Percentiles rank a stretch among this genome's conserved stretches.
Conservation (phyloP, 1,284 basidiomycete species). For the Apiotrichum mycotoxinovorans region DNA sequence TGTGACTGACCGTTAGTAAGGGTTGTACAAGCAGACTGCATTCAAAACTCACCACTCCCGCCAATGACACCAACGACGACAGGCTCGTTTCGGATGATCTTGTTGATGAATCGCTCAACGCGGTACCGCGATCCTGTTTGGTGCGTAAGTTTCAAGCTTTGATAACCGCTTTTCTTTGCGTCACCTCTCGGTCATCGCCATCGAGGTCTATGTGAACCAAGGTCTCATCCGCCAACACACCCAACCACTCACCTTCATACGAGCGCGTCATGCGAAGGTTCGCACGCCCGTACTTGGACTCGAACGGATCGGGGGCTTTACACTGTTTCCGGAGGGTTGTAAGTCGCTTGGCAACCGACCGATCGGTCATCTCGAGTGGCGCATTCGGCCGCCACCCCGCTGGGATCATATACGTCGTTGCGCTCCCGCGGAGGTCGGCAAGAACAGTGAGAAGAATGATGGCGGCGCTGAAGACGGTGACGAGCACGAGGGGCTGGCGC, state of each 20-base stretch:
- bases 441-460: too few relatives aligned
- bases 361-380: not conserved
- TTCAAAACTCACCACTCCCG: slow-evolving; percentile 38
- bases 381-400: not conserved
- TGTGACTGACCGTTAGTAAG: slow-evolving; percentile 33
- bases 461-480: too few relatives aligned
- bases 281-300: slow-evolving; percentile 35
- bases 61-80: slow-evolving; percentile 42
- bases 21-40: not conserved
- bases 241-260: slow-evolving; percentile 40
- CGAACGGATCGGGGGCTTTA: slow-evolving; percentile 27
- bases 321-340: slow-evolving; percentile 13
- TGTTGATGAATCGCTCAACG: slow-evolving; percentile 33
- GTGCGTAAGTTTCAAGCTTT: not conserved
- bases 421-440: too few relatives aligned
- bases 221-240: too few relatives aligned
- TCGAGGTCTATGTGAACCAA: too few relatives aligned
- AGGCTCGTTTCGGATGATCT: slow-evolving; percentile 38
- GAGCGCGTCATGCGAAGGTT: slow-evolving; percentile 39
- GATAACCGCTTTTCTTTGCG: too few relatives aligned
- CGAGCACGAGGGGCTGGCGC: too few relatives aligned
- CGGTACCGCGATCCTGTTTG: slow-evolving; percentile 33
- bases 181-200: too few relatives aligned
- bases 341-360: not conserved
- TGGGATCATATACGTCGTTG: too few relatives aligned